Conservation (phyloP, 2,329 filamentous ascomycete species). For the Chaetothyriales sp. region DNA sequence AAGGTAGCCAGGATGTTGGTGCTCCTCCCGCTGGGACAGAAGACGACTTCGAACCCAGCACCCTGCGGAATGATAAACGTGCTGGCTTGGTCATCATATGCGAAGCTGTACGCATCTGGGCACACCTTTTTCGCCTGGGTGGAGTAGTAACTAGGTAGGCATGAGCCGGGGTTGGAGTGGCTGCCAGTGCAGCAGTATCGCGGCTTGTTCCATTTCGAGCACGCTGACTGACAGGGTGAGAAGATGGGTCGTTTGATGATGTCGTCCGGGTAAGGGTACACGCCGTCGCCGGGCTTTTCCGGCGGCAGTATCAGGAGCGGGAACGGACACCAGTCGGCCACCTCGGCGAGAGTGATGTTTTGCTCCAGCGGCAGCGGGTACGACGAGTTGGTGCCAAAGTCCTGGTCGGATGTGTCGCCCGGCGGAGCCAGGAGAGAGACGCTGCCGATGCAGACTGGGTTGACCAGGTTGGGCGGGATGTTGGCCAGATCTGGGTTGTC, state of each 20-base stretch:
- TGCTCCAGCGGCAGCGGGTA: slow-evolving; percentile 55
- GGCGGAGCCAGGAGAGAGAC: slow-evolving; percentile 39
- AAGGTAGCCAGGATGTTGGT: slow-evolving; percentile 19
- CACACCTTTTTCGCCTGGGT: slow-evolving; percentile 57
- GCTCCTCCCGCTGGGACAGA: slow-evolving; percentile 45
- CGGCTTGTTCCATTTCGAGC: slow-evolving; percentile 50
- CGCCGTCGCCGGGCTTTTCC: slow-evolving; percentile 53
- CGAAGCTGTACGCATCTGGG: slow-evolving; percentile 70
- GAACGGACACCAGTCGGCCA: slow-evolving; percentile 66
- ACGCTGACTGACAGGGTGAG: slow-evolving; percentile 64
- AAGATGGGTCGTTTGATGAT: slow-evolving; percentile 55
- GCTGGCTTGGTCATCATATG: slow-evolving; percentile 43
- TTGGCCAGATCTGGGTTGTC: slow-evolving; percentile 43
- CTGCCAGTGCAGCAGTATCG: slow-evolving; percentile 62
- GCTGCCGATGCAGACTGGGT: slow-evolving; percentile 61
- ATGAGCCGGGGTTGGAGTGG: slow-evolving; percentile 48
- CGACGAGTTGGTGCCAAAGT: slow-evolving; percentile 47
- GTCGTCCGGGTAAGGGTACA: slow-evolving; percentile 70
- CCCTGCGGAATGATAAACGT: slow-evolving; percentile 46
- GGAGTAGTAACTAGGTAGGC: slow-evolving; percentile 54
- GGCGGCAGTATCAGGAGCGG: slow-evolving; percentile 55
- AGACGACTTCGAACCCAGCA: slow-evolving; percentile 62
- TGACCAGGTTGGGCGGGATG: slow-evolving; percentile 62
- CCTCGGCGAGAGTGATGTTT: slow-evolving; percentile 39
- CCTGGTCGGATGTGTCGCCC: slow-evolving; percentile 39